Conservation (phyloP, 2,329 filamentous ascomycete species). For the Phyllosticta citrichinensis region DNA sequence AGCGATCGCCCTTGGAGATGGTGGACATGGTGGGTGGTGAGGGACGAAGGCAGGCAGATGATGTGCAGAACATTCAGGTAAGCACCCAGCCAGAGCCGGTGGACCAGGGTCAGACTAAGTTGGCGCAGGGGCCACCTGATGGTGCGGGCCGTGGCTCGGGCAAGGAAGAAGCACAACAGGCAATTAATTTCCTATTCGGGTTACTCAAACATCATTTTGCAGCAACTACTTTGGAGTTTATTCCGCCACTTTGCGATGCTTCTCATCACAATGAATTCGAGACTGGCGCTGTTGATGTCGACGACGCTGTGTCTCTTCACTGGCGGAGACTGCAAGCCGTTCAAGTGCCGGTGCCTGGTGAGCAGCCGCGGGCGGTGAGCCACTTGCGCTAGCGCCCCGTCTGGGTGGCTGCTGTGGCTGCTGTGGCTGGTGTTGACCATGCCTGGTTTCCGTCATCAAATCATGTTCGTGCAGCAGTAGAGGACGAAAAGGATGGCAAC, state of each 20-base stretch:
- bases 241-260: no score
- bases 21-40: constrained; percentile 26
- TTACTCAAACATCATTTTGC: neutral
- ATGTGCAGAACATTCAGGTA: neutral
- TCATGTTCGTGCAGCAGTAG: no score
- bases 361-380: neutral
- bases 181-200: neutral
- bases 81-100: no score
- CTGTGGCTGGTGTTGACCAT: neutral
- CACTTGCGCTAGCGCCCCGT: neutral
- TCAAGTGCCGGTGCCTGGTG: no score
- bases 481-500: no score
- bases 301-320: no score
- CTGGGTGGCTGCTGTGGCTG: neutral
- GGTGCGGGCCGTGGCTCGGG: neutral
- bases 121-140: neutral
- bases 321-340: no score
- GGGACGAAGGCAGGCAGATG: neutral
- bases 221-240: no score
- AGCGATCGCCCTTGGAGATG: constrained; percentile 47
- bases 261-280: no score
- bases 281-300: no score
- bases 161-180: neutral
- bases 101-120: neutral
- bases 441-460: neutral